phyloP scores from a whole-genome alignment of 495 filamentous ascomycete genomes.

The Evansstolkia leycettana region DNA sequence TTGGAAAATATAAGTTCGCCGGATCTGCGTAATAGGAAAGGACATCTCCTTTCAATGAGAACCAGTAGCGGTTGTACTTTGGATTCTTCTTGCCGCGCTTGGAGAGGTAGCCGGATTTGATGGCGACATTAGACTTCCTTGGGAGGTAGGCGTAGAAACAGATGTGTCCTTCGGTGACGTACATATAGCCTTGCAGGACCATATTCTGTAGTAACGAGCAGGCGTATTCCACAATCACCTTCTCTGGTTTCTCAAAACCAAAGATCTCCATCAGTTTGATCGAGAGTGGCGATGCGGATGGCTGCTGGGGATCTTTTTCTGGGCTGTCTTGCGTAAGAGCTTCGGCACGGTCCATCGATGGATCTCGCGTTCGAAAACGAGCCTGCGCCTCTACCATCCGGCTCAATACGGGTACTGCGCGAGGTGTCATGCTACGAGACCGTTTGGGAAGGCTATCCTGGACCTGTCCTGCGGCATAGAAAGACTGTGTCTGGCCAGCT shows the following conservation, averaged over 20 bases:
- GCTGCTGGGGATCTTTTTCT: slow-evolving; percentile 12
- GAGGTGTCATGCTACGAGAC: slow-evolving; percentile 29
- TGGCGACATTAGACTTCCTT: slow-evolving; percentile 66
- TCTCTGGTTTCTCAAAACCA: slow-evolving; percentile 67
- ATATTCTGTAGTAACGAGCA: slow-evolving; percentile 92
- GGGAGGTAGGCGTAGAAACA: slow-evolving; percentile 97
- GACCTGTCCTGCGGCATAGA: slow-evolving; percentile 9
- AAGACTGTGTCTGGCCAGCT: slow-evolving; percentile 6
- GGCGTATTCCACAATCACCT: slow-evolving; percentile 83
- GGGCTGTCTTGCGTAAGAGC: slow-evolving; percentile 9
- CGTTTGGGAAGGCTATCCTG: slow-evolving; percentile 11
- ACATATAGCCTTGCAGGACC: slow-evolving; percentile 89
- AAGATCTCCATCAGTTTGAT: slow-evolving; percentile 79
- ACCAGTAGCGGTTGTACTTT: slow-evolving; percentile 90
- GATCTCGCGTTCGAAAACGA: slow-evolving; percentile 35
- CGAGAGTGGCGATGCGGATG: slow-evolving; percentile 38
- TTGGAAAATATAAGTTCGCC: slow-evolving; percentile 81
- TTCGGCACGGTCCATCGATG: slow-evolving; percentile 11
- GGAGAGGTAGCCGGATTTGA: slow-evolving; percentile 78
- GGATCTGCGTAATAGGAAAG: slow-evolving; percentile 84
- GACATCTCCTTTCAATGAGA: slow-evolving; percentile 87
- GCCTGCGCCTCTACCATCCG: slow-evolving; percentile 74
- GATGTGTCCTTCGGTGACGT: slow-evolving; percentile 85
- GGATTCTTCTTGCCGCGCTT: slow-evolving; percentile 88
- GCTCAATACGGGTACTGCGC: slow-evolving; percentile 63